Conservation (phyloP, 164 flowering plant genomes). For the Macadamia integrifolia region DNA sequence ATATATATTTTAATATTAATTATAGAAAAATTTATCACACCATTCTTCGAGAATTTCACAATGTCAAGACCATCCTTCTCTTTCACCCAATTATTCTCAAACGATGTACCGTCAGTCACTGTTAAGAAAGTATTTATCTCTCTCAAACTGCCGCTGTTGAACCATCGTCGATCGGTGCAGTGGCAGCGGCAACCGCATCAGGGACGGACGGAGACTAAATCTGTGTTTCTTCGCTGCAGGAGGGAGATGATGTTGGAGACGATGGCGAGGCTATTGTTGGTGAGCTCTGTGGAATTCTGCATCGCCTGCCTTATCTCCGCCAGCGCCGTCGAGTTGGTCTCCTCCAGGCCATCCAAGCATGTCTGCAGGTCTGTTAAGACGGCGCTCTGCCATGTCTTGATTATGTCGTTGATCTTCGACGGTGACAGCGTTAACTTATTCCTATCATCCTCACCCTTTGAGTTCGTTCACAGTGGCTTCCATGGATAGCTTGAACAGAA, state of each 20-base stretch:
- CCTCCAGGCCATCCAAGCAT: constrained; percentile 22
- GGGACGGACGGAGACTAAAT: too few species aligned
- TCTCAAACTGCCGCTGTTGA: too few species aligned
- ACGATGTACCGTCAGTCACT: too few species aligned
- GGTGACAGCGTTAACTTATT: constrained; percentile 25
- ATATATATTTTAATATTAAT: too few species aligned
- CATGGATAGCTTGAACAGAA: constrained; percentile 42
- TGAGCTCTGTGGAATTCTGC: constrained; percentile 49
- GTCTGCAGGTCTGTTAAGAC: constrained; percentile 61
- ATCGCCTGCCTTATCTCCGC: constrained; percentile 19
- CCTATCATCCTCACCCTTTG: constrained; percentile 20
- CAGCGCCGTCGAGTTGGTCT: constrained; percentile 30
- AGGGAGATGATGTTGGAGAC: constrained; percentile 1
- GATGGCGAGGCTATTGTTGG: constrained; percentile 11
- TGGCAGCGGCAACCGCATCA: too few species aligned
- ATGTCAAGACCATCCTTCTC: too few species aligned
- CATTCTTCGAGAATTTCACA: too few species aligned
- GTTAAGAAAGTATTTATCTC: too few species aligned
- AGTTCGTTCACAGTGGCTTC: constrained; percentile 38
- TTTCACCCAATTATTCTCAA: too few species aligned
- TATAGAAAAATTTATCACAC: too few species aligned
- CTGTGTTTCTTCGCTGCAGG: constrained; percentile 16
- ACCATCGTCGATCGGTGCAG: constrained; percentile 17
- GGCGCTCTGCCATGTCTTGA: constrained; percentile 61
- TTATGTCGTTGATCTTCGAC: constrained; percentile 33